Conservation (phyloP, 768 basidiomycete species). For the Cytidiella melzeri region DNA sequence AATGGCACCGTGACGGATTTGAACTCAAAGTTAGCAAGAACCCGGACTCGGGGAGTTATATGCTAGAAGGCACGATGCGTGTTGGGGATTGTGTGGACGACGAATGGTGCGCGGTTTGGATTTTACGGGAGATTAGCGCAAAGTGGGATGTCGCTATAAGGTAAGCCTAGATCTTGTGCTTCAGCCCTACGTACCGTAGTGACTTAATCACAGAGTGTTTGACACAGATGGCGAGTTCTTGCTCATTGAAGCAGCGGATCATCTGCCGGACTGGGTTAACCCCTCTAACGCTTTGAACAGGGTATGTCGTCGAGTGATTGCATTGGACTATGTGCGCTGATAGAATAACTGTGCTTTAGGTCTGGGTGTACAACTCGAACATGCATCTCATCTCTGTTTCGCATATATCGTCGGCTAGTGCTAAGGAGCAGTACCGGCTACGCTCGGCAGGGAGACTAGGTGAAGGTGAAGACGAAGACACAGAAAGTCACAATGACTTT, state of each 20-base stretch:
- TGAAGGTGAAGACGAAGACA: constrained; percentile 44
- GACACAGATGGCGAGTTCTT: constrained; percentile 97
- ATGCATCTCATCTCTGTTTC: constrained; percentile 84
- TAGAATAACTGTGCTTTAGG: constrained; percentile 51
- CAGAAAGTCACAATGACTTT: constrained; percentile 40
- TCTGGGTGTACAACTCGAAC: constrained; percentile 82
- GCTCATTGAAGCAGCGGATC: constrained; percentile 92
- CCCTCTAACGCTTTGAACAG: constrained; percentile 90
- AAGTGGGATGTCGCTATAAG: constrained; percentile 79
- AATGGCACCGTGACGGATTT: constrained; percentile 85
- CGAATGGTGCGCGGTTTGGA: constrained; percentile 94
- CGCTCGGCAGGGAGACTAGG: constrained; percentile 35
- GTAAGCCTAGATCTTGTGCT: constrained; percentile 34
- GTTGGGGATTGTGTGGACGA: constrained; percentile 98
- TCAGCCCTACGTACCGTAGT: not conserved
- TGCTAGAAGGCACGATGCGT: constrained; percentile 78
- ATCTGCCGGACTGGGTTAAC: constrained; percentile 83
- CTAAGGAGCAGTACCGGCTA: constrained; percentile 43
- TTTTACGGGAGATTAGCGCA: constrained; percentile 68
- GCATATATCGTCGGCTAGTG: constrained; percentile 62
- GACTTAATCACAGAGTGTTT: constrained; percentile 41
- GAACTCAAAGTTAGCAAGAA: constrained; percentile 62
- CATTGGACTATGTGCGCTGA: not conserved
- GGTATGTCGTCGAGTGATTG: constrained; percentile 44
- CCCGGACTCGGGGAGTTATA: constrained; percentile 41